phyloP scores from a whole-genome alignment of 805 yeast genomes.

The Barnettozyma sp. region DNA sequence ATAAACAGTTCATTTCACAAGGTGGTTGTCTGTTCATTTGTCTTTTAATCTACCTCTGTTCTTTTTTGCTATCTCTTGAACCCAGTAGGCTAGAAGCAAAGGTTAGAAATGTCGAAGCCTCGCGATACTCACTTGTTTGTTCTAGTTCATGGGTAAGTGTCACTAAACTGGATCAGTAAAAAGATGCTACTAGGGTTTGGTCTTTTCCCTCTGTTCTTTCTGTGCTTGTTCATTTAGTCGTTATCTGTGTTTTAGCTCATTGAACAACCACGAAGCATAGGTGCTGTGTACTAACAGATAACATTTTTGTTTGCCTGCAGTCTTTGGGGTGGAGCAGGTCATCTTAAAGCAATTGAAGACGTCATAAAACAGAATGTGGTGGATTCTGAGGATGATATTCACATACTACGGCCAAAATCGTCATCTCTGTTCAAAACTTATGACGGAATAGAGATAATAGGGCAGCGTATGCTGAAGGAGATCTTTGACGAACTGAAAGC shows the following conservation, averaged over 20 bases:
- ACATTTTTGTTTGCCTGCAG: conserved; percentile 17
- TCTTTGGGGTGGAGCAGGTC: conserved; percentile 61
- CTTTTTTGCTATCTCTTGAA: too few relatives aligned
- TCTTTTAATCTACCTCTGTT: too few relatives aligned
- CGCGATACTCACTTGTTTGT: conserved; percentile 54
- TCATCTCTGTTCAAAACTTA: conserved; percentile 72
- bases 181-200: too few relatives aligned
- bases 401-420: conserved; percentile 45
- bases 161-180: too few relatives aligned
- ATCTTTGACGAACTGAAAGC: conserved; percentile 39
- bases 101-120: background rate
- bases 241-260: too few relatives aligned
- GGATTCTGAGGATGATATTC: conserved; percentile 35
- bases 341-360: conserved; percentile 42
- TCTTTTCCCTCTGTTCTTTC: too few relatives aligned
- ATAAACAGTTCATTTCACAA: too few relatives aligned
- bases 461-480: conserved; percentile 64
- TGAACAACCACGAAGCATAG: background rate
- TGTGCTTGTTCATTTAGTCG: too few relatives aligned
- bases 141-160: conserved; percentile 62
- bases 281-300: background rate
- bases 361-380: conserved; percentile 33
- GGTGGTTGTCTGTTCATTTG: too few relatives aligned
- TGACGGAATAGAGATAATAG: conserved; percentile 75
- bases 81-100: too few relatives aligned